Evolutionary conservation across 1,284 basidiomycete species (phyloP), one percentile per base, ranked within the genome.

Genomic region (Sutorius eximius): DNA sequence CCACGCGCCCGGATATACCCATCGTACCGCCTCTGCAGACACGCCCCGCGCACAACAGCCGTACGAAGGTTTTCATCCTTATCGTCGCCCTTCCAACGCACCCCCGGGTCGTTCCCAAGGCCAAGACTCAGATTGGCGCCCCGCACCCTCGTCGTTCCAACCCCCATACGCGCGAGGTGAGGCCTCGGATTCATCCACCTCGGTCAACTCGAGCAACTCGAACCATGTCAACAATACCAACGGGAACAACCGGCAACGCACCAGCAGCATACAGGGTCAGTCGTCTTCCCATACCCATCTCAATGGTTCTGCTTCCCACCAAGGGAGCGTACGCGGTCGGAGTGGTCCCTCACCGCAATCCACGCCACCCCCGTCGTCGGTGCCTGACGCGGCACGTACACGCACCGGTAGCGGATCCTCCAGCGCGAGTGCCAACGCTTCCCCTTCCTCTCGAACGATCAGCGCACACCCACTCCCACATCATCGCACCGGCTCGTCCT

Each of bases 31-130:
- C 57, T 73, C 67, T 44, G 70, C 62, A 9, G 63, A 63, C 15
- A 46, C 60, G 0, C 65, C 63, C 44, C 60, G 62, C 30, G 58
- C 73, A 12, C 69, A 71, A 22, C 82, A 77, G 8, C 62, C 36
- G 55, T 85, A 86, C 64, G 76, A 77, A 34, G 85, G 85, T 30
- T 91, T 85, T 69, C 89, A 91, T 69, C 88, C 89, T 47, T 91
- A 91, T 77, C 86, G 88, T 56, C 82, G 89, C n/a, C 86, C 87
- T 34, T 70, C 74, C 29, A 68, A 64, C 49, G 67, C 68, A 61
- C 33, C 80, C 79, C 34, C 65, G 3, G 49, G 45, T 8, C 54
- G 73, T n/a, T 69, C 73, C 45, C 64, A 73, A 30, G 63, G 69
- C 27, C 71, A 65, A 15, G 64, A 70, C 32, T 57, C 64, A 42